A percentile compares a stretch with the other conserved stretches of the same genome.
Evolutionary conservation across 805 yeast genomes (phyloP).

Genomic region (Yamadazyma sp.): DNA sequence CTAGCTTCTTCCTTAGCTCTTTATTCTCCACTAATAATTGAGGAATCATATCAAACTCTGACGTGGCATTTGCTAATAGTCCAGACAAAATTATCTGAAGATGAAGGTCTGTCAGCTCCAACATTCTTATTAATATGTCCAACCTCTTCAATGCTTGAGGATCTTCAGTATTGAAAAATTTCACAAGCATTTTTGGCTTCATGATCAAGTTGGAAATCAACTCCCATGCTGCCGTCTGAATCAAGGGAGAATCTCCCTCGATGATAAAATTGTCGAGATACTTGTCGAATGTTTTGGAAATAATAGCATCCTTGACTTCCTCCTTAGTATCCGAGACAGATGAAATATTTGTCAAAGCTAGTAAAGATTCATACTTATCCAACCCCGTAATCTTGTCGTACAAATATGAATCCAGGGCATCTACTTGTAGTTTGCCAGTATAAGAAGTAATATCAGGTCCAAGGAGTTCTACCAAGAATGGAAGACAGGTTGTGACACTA

Average conservation of each 20-base stretch:
- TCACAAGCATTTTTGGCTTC: conserved; percentile 43
- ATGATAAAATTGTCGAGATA: conserved; percentile 41
- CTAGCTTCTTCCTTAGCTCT: conserved; percentile 18
- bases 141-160: conserved; percentile 29
- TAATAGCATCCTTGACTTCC: conserved; percentile 37
- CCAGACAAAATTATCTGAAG: conserved; percentile 37
- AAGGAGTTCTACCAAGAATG: conserved; percentile 49
- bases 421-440: conserved; percentile 10
- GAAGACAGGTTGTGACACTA: conserved; percentile 38
- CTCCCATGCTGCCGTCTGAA: conserved; percentile 65
- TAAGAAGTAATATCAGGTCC: conserved; percentile 32
- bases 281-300: conserved; percentile 49
- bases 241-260: conserved; percentile 34
- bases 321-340: conserved; percentile 37
- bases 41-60: conserved; percentile 38
- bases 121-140: conserved; percentile 29
- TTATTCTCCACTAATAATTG: conserved; percentile 22
- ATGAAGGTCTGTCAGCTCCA: conserved; percentile 31
- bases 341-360: conserved; percentile 69
- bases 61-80: conserved; percentile 40
- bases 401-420: conserved; percentile 18
- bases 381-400: conserved; percentile 32
- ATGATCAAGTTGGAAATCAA: conserved; percentile 59
- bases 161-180: conserved; percentile 56
- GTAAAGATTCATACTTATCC: conserved; percentile 54